Evolutionary conservation across 768 basidiomycete genomes (phyloP).

Genomic region (Gelatoporia subvermispora): DNA sequence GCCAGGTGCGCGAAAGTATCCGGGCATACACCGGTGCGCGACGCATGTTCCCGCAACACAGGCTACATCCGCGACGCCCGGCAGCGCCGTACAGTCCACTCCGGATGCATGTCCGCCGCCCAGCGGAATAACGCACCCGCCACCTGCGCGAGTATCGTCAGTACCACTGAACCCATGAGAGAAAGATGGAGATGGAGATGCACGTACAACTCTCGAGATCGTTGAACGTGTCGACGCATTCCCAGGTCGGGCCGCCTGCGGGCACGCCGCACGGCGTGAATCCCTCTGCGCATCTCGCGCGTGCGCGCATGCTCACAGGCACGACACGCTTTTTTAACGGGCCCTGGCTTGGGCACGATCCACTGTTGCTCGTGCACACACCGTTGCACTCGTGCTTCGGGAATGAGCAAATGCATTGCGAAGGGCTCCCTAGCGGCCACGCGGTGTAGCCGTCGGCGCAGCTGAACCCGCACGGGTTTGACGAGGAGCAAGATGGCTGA

Average conservation of each 20-base stretch:
- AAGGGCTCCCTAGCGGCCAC: slow-evolving; percentile 28
- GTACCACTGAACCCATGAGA: background rate
- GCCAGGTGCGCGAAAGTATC: slow-evolving; percentile 25
- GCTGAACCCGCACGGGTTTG: slow-evolving; percentile 39
- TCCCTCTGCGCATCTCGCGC: slow-evolving; percentile 31
- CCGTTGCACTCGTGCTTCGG: slow-evolving; percentile 45
- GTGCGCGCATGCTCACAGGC: slow-evolving; percentile 6
- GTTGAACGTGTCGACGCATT: slow-evolving; percentile 41
- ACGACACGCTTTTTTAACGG: slow-evolving; percentile 23
- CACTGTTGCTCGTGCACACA: slow-evolving; percentile 25
- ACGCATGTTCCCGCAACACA: slow-evolving; percentile 40
- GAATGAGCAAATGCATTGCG: slow-evolving; percentile 35
- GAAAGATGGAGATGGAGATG: background rate
- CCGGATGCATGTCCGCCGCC: slow-evolving; percentile 27
- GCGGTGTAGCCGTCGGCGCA: slow-evolving; percentile 40
- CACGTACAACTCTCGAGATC: slow-evolving; percentile 54
- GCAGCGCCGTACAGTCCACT: slow-evolving; percentile 46
- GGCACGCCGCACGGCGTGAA: slow-evolving; percentile 40
- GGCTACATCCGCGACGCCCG: slow-evolving; percentile 43
- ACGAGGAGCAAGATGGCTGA: slow-evolving; percentile 28
- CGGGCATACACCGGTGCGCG: slow-evolving; percentile 40
- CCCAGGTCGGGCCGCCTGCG: slow-evolving; percentile 31
- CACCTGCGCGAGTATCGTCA: slow-evolving; percentile 30
- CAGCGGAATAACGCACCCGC: slow-evolving; percentile 39
- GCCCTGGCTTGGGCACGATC: slow-evolving; percentile 21